Evolutionary conservation across 2,329 filamentous ascomycete species (phyloP).

Genomic region (Diaporthe velutina): DNA sequence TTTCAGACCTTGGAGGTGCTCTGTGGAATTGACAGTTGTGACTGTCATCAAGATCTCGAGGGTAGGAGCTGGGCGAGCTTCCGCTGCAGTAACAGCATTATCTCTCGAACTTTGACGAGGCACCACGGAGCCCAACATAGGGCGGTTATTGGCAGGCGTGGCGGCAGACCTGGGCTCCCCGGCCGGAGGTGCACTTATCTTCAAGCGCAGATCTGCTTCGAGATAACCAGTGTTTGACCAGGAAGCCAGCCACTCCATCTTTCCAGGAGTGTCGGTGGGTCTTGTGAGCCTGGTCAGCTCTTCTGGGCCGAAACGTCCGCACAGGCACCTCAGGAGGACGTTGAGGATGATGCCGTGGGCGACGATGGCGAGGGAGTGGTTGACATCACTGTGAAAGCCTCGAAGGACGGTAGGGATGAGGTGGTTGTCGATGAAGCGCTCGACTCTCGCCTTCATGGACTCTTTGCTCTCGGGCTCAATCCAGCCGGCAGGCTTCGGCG

Average conservation of each 20-base stretch:
- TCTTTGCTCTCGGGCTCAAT: slow-evolving; percentile 71
- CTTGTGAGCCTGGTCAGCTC: slow-evolving; percentile 42
- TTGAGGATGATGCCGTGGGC: slow-evolving; percentile 87
- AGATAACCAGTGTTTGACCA: slow-evolving; percentile 69
- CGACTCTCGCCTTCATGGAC: slow-evolving; percentile 74
- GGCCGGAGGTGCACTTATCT: not conserved
- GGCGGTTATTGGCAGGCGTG: not conserved
- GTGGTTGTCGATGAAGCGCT: slow-evolving; percentile 75
- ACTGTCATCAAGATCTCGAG: slow-evolving; percentile 55
- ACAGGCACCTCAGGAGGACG: slow-evolving; percentile 74
- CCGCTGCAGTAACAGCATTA: not conserved
- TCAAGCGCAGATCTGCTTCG: slow-evolving; percentile 45
- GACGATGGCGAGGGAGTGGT: slow-evolving; percentile 73
- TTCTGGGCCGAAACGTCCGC: slow-evolving; percentile 62
- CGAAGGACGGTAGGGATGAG: slow-evolving; percentile 55
- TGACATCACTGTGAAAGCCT: slow-evolving; percentile 40
- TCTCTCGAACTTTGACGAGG: not conserved
- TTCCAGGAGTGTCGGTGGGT: slow-evolving; percentile 40
- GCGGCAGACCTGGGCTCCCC: not conserved
- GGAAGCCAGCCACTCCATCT: slow-evolving; percentile 47
- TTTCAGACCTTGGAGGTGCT: slow-evolving; percentile 80
- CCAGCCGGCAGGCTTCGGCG: slow-evolving; percentile 40
- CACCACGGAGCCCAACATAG: not conserved
- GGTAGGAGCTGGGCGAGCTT: not conserved
- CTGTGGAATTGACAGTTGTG: slow-evolving; percentile 74